These are phyloP conservation scores for Talaromyces rugulosus DNA, from an alignment of 2,329 filamentous ascomycete genomes.

Conservation along the genomic window DNA sequence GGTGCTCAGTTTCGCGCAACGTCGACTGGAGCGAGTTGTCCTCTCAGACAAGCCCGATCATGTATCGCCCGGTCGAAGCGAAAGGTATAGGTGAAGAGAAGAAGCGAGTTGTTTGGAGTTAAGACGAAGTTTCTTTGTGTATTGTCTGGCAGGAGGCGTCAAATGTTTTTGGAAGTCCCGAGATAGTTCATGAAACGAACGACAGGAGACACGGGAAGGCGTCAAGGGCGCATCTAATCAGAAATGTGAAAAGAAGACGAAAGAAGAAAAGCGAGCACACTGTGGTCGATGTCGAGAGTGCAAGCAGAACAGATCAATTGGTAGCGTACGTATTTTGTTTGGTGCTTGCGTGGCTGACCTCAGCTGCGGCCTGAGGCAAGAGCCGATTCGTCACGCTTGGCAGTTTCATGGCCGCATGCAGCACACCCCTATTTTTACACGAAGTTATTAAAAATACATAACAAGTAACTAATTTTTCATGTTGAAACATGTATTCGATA, in stretches of 20 bases:
- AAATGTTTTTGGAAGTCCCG: background rate
- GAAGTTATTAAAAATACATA: no score
- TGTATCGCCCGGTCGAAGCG: background rate
- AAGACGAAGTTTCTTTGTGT: background rate
- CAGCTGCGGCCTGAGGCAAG: background rate
- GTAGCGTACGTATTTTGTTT: background rate
- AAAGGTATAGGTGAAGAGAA: background rate
- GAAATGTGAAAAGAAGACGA: background rate
- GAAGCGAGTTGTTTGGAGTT: background rate
- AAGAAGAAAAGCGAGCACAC: background rate
- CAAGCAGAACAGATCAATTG: background rate
- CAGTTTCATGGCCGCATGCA: background rate
- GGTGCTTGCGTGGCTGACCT: background rate
- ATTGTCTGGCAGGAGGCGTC: background rate
- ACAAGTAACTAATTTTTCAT: no score
- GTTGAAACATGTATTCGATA: background rate
- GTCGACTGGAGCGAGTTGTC: background rate
- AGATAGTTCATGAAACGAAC: background rate
- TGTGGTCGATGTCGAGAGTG: background rate
- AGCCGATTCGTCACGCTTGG: background rate
- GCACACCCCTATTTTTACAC: background rate
- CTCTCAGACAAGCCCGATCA: background rate
- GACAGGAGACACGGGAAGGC: background rate
- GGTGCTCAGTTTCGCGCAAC: background rate
- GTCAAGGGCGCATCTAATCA: background rate